Percentiles rank a stretch among this genome's conserved stretches.
phyloP scores from a whole-genome alignment of 345 rosid genomes.

The Aethionema arabicum region DNA sequence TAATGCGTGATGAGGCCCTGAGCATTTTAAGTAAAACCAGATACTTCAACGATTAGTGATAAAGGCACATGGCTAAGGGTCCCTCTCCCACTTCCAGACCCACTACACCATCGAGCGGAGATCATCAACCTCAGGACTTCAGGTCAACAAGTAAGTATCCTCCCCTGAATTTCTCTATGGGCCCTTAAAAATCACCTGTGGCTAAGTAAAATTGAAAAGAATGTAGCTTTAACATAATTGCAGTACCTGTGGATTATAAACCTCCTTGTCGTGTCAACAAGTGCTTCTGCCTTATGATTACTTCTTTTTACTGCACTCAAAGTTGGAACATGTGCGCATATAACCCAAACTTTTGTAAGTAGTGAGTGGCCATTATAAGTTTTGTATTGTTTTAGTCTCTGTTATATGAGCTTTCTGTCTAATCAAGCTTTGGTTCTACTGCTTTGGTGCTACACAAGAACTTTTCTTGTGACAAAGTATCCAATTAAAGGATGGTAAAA shows the following conservation, averaged over 20 bases:
- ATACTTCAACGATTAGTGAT: conserved; percentile 35
- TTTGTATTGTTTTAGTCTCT: conserved; percentile 24
- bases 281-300: conserved; percentile 29
- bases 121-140: conserved; percentile 21
- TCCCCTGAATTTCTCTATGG: conserved; percentile 28
- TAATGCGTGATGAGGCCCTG: conserved; percentile 34
- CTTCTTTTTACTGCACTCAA: conserved; percentile 36
- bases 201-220: conserved; percentile 23
- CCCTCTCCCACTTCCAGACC: conserved; percentile 36
- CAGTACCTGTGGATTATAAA: conserved; percentile 30
- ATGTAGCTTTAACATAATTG: conserved; percentile 21
- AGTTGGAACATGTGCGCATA: conserved; percentile 32
- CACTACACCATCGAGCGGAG: conserved; percentile 33
- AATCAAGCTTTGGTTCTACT: conserved; percentile 33
- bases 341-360: conserved; percentile 27
- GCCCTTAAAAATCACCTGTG: conserved; percentile 37
- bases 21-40: conserved; percentile 32
- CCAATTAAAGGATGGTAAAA: conserved; percentile 20
- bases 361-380: conserved; percentile 33
- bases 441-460: conserved; percentile 23
- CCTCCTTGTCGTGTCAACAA: conserved; percentile 36
- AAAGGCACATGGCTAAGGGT: conserved; percentile 36
- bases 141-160: conserved; percentile 36
- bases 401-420: conserved; percentile 32
- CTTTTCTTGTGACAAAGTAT: conserved; percentile 29